Evolutionary conservation across 805 yeast species (phyloP), one percentile per base, ranked within the genome.

Genomic region (Saturnispora besseyi): DNA sequence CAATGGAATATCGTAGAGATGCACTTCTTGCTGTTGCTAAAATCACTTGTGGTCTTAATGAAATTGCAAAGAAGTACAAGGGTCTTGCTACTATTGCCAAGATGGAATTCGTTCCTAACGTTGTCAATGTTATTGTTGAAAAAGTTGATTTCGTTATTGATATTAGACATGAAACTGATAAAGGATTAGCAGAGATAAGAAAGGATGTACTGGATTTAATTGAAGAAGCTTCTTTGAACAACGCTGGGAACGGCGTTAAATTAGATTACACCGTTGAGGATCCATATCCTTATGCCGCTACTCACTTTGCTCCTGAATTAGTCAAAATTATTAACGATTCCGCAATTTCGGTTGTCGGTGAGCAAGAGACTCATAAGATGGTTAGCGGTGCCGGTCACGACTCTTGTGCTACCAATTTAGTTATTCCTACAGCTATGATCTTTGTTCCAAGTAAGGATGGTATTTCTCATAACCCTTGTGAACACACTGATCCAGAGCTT

Each of bases 371-470:
- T 10, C 65, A 71, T 38, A 72, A 68, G 36, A 79, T 81, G 47
- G 72, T 74, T 43, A 77, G 84, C 55, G 88, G 90, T 29, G 87
- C 89, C 5, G 87, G 86, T 10, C 90, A 83, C 56, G 90, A 83
- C 59, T 79, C 86, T 7, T 80, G 87, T 56, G 72, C 76, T 22
- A 78, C 84, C 2, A 71, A 77, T 8, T 57, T 66, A 5, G 69
- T 72, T 43, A 74, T 77, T 38, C 89, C 90, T 38, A 82, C 89
- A 0, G 76, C 87, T 2, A 83, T 83, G 88, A 77, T 83, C 32
- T 83, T 83, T 61, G 78, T 82, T 57, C 89, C 90, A 7, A 75
- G 83, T 30, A 75, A 67, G 55, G 82, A 78, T 57, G 88, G 88
- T 24, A 69, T 82, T 36, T 74, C 81, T 26, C 89, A 83, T 62